Conservation (phyloP, 1,284 basidiomycete species). For the Erythrobasidium hasegawianum region DNA sequence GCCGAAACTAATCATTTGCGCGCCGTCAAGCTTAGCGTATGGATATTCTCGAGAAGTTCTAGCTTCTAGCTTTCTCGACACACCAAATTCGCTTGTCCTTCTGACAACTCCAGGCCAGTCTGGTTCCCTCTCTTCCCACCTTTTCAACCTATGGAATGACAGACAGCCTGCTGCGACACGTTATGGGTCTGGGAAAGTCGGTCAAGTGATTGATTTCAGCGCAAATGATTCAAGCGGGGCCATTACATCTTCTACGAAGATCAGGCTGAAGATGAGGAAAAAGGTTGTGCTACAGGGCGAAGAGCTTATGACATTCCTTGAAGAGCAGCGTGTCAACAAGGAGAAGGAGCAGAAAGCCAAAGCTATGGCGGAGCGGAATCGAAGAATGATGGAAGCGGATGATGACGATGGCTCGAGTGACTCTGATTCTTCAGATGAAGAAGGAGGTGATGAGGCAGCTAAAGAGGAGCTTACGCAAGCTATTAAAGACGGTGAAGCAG, state of each 20-base stretch:
- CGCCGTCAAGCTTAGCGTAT: slow-evolving; percentile 24
- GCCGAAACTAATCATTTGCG: slow-evolving; percentile 25
- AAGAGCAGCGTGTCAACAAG: slow-evolving; percentile 71
- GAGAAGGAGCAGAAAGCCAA: slow-evolving; percentile 84
- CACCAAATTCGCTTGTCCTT: slow-evolving; percentile 24
- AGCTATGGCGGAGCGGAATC: slow-evolving; percentile 74
- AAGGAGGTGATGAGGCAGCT: slow-evolving; percentile 61
- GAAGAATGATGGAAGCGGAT: slow-evolving; percentile 78
- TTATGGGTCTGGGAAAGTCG: slow-evolving; percentile 84
- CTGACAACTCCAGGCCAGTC: slow-evolving; percentile 51
- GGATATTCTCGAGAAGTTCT: slow-evolving; percentile 28
- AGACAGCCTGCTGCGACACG: slow-evolving; percentile 66
- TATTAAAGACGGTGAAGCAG: slow-evolving; percentile 13
- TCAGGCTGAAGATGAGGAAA: slow-evolving; percentile 63
- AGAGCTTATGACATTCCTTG: slow-evolving; percentile 77
- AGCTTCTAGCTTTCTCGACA: slow-evolving; percentile 22
- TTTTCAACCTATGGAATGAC: slow-evolving; percentile 83
- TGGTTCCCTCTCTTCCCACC: slow-evolving; percentile 69
- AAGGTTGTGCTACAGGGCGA: slow-evolving; percentile 70
- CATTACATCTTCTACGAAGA: slow-evolving; percentile 11
- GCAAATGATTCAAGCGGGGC: slow-evolving; percentile 49
- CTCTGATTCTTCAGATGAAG: slow-evolving; percentile 63
- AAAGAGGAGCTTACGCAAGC: neutral
- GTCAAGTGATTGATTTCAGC: slow-evolving; percentile 72
- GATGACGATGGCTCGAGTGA: slow-evolving; percentile 61